Base-by-base conservation (phyloP, 208 protist genomes). In the Polymyxa betae region DNA sequence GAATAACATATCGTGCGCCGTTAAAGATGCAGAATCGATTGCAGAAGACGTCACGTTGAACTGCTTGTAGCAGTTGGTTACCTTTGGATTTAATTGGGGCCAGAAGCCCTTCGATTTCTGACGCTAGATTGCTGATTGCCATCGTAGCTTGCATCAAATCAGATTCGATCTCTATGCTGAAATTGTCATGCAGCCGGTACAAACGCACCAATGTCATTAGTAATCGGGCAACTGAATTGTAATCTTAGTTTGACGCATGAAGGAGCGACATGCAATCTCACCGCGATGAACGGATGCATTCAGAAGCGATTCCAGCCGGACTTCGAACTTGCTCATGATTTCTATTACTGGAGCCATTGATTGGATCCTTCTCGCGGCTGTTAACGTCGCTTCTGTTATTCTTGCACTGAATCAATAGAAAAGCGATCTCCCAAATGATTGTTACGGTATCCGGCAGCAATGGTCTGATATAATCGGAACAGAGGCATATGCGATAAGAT, bases 401-500 rank as follows among this genome's bases (percentile, higher is more conserved):
- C 5, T 35, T n/a, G 10, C 72, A 43, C 10, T 82, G 16, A 45
- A 82, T 35, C 16, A 35, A 45, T 43, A 12, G 35, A 5, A 82
- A 20, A 35, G 72, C 35, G 40, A 5, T 82, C 16, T 82, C 40
- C 16, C 5, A 29, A 29, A n/a, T 5, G 12, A 82, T 43, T 45
- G 35, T 5, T 43, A 82, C 72, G 10, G 40, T 82, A 35, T 35
- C n/a, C 16, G 72, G 72, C n/a, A 43, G n/a, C 72, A n/a, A 82
- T 16, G 16, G 5, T 5, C 72, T 35, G 5, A 43, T 82, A 82
- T n/a, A 82, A n/a, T 5, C n/a, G 10, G 72, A 82, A 82, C 72
- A 82, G 72, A 20, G 72, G 72, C 40, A 43, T 43, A 82, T 82
- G 35, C 16, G 35, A 12, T 12, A 82, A n/a, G 72, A 82, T 82